A percentile compares a stretch with the other conserved stretches of the same genome.
These are phyloP conservation scores for Diaporthe vaccinii DNA, from an alignment of 2,329 filamentous ascomycete species.

Conservation along the genomic window DNA sequence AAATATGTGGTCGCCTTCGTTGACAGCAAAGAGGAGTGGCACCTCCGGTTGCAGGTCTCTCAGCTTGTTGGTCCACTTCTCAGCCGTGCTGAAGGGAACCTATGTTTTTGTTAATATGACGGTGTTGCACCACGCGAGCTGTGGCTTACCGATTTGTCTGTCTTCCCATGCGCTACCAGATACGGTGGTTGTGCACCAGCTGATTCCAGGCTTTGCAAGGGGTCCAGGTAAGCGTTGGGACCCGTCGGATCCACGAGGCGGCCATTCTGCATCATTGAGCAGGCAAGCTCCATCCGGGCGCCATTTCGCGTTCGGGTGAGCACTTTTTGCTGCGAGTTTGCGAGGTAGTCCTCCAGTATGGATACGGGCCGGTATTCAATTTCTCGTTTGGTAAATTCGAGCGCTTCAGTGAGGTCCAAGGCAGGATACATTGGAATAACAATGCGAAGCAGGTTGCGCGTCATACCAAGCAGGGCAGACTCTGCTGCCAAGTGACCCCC, in stretches of 20 bases:
- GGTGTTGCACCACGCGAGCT: too few relatives aligned
- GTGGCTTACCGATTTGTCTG: conserved; percentile 1
- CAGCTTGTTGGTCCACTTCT: conserved; percentile 36
- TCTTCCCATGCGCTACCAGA: background rate
- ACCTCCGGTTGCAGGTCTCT: conserved; percentile 37
- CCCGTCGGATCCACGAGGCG: background rate
- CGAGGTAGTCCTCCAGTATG: background rate
- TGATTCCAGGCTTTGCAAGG: background rate
- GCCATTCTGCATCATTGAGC: conserved; percentile 9
- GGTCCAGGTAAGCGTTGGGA: background rate
- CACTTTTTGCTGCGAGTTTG: background rate
- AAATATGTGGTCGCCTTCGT: conserved; percentile 37
- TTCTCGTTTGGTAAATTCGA: background rate
- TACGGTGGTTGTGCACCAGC: background rate
- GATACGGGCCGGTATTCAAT: background rate
- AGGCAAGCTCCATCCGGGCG: background rate
- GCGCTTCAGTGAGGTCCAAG: background rate
- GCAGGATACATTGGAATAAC: conserved; percentile 8
- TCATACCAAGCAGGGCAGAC: background rate
- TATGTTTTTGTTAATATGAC: background rate
- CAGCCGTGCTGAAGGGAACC: background rate
- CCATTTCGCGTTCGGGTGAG: background rate
- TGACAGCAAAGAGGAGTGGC: conserved; percentile 26
- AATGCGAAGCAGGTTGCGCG: background rate
- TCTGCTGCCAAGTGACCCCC: conserved; percentile 2